Conservation (phyloP, 345 rosid genomes). For the Iberis pinnata region DNA sequence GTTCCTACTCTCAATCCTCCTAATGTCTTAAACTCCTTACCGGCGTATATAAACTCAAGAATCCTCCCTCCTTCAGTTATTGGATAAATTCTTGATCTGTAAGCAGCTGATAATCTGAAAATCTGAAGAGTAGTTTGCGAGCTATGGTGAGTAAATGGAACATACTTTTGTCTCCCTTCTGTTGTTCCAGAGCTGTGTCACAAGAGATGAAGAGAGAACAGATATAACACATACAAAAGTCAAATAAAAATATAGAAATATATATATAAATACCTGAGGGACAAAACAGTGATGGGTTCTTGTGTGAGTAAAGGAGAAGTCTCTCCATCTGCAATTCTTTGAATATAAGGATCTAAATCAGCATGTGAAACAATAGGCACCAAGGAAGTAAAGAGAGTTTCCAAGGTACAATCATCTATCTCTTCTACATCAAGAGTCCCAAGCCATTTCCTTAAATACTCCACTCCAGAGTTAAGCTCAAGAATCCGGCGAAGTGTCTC, state of each 20-base stretch:
- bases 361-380: conserved; percentile 83
- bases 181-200: conserved; percentile 81
- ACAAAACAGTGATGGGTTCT: conserved; percentile 56
- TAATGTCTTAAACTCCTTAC: conserved; percentile 63
- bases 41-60: conserved; percentile 81
- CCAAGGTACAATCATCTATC: conserved; percentile 53
- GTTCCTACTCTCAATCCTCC: conserved; percentile 77
- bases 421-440: conserved; percentile 40
- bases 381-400: conserved; percentile 54
- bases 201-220: conserved; percentile 2
- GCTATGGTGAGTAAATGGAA: conserved; percentile 76
- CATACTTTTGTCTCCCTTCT: conserved; percentile 76
- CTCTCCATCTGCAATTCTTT: conserved; percentile 83
- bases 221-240: not conserved
- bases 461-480: conserved; percentile 47
- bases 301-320: conserved; percentile 63
- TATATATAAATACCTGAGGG: conserved; percentile 49
- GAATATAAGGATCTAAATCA: conserved; percentile 74
- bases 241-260: not conserved
- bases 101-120: conserved; percentile 77
- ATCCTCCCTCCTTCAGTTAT: conserved; percentile 73
- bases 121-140: conserved; percentile 71
- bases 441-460: conserved; percentile 61
- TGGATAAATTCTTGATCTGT: conserved; percentile 81
- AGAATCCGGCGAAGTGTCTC: conserved; percentile 71